Base-by-base conservation (phyloP, 2,329 filamentous ascomycete species). In the Colletotrichum cereale region DNA sequence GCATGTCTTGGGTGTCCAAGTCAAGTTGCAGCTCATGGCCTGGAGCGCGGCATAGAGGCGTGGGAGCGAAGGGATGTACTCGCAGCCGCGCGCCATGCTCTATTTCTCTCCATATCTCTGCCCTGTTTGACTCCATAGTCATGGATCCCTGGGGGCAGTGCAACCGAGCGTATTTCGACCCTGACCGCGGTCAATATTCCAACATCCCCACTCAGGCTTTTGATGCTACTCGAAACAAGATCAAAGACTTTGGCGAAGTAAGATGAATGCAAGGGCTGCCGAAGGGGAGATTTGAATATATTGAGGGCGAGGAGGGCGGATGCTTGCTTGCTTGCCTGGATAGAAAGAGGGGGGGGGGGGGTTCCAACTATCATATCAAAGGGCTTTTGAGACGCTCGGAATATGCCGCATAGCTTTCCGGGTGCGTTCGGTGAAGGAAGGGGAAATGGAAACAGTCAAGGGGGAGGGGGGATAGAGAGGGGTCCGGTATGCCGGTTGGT, bases 141-240 rank as follows among this genome's bases (percentile, higher is more conserved):
- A 4, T 7, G 47, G 47, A 16, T 24, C 47, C 47, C 24, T 50
- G 12, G 12, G 5, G 10, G 8, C 2, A n/a, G 21, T 47, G 21
- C 44, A 47, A 47, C 16, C 40, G 44, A 47, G n/a, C 4, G 12
- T 5, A 16, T 16, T 26, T 50, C 24, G 48, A 50, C 24, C 12
- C 5, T n/a, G 57, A 16, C 10, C 24, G 31, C 29, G 44, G 40
- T n/a, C 50, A n/a, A 7, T n/a, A 10, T n/a, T n/a, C 6, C 6
- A 16, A 2, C 18, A 18, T 34, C 61, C 40, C 66, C 60, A 47
- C 66, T 34, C 38, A 24, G n/a, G 44, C n/a, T n/a, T n/a, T n/a
- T 24, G 24, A 56, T 64, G 60, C 40, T 64, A 68, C 66, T 48
- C 48, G 66, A 57, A 68, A 64, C 60, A 57, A 57, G 66, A 57